Evolutionary conservation across 306 rosid species (phyloP).

Genomic region (Chamaecrista fasciculata): DNA sequence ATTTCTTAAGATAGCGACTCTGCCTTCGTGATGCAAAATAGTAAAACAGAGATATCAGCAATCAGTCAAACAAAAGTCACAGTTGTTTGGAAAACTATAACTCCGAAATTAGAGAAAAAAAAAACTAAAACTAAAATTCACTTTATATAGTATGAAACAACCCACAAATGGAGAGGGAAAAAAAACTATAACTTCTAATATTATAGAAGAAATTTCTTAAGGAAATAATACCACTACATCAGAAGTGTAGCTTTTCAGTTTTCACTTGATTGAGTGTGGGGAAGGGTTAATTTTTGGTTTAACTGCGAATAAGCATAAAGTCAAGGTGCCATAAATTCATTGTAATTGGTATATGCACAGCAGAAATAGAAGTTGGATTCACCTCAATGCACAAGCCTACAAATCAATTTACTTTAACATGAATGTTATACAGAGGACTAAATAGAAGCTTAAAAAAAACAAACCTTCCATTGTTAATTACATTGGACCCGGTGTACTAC

Average conservation of each 20-base stretch:
- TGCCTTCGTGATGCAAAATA: background rate
- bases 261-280: background rate
- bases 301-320: conserved; percentile 13
- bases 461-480: conserved; percentile 55
- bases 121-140: conserved; percentile 7
- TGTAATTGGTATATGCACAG: conserved; percentile 7
- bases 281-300: background rate
- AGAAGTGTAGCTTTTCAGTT: background rate
- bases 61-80: too few relatives aligned
- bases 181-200: background rate
- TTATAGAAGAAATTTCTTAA: background rate
- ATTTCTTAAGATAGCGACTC: background rate
- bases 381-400: conserved; percentile 40
- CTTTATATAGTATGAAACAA: too few relatives aligned
- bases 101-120: background rate
- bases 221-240: background rate
- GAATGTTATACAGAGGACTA: conserved; percentile 35
- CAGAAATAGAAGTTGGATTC: conserved; percentile 30
- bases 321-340: conserved; percentile 21
- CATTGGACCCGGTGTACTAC: conserved; percentile 55
- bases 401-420: conserved; percentile 40
- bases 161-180: background rate
- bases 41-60: background rate
- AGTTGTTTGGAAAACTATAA: background rate
- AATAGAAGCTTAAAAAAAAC: conserved; percentile 43